Base-by-base conservation (phyloP, 768 basidiomycete species). In the Termitomyces sp. region DNA sequence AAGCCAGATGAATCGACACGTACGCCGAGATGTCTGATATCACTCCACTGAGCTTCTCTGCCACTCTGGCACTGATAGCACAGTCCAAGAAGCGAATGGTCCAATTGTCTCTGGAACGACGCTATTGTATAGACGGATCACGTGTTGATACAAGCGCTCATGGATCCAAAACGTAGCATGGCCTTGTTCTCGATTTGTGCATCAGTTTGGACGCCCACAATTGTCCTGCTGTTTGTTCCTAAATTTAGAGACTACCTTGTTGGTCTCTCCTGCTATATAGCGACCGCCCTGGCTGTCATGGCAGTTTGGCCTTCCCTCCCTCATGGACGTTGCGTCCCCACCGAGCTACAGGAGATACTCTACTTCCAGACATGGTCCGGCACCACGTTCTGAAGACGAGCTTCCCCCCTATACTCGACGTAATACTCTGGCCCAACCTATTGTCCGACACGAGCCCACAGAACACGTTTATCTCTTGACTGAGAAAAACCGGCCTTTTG, bases 301-400 rank as follows among this genome's bases (percentile, higher is more conserved):
- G n/a, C n/a, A 29, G 51, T 52, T 25, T 29, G 38, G 38, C 7
- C 40, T 22, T 22, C 54, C 46, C 53, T 63, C 47, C 64, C 58
- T 63, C 56, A 77, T 78, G 77, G 76, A 78, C 73, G 70, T 71
- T 52, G 69, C 68, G 68, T 73, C 78, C 66, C 78, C 77, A 51
- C 78, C 80, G 61, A 70, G 67, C 61, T 79, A 80, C 71, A 71
- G 75, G 70, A 73, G 78, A 70, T 75, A 70, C 66, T 77, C 77
- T 59, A 63, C 72, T 41, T 32, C 48, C 66, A 74, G 76, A 69
- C 75, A 68, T 70, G 78, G 77, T 73, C 78, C 66, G 75, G 78
- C 63, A 71, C 76, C 78, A 70, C 64, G 62, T 63, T 73, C 76
- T 71, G 72, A 62, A 57, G 63, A 67, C 58, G 76, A 77, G 59